Conservation (phyloP, 225 moss, liverwort and hornwort genomes). For the Physcomitrium patens region DNA sequence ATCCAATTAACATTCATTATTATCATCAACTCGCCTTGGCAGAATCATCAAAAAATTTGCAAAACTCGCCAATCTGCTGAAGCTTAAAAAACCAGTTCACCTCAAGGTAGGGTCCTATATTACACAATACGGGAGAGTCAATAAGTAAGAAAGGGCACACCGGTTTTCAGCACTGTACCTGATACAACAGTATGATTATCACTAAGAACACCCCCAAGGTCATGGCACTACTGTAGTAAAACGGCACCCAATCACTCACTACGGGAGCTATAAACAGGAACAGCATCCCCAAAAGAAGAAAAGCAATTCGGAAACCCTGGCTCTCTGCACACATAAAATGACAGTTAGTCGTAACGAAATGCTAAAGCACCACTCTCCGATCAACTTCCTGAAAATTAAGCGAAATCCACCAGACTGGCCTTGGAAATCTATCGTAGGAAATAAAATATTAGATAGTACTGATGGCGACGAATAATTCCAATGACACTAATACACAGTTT, state of each 20-base stretch:
- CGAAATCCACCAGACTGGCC: conserved; percentile 8
- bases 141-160: not conserved
- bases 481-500: conserved; percentile 1
- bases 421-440: not conserved
- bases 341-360: conserved; percentile 17
- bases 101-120: conserved; percentile 4
- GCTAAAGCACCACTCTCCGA: not conserved
- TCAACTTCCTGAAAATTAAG: conserved; percentile 12
- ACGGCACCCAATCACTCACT: conserved; percentile 96
- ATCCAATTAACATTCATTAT: conserved; percentile 15
- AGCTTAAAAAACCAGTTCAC: conserved; percentile 28
- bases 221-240: conserved; percentile 97
- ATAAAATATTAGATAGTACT: conserved; percentile 1
- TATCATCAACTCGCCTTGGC: conserved; percentile 16
- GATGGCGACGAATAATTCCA: not conserved
- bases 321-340: conserved; percentile 59
- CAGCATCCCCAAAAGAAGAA: conserved; percentile 68
- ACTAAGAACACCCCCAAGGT: conserved; percentile 86
- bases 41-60: conserved; percentile 24
- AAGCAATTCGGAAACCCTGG: conserved; percentile 71
- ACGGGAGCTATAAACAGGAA: conserved; percentile 75
- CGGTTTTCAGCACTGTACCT: conserved; percentile 51
- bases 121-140: too few relatives aligned
- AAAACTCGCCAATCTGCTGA: conserved; percentile 23
- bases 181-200: conserved; percentile 83